A percentile compares a stretch with the other conserved stretches of the same genome.
These are phyloP conservation scores for Paecilomyces sp. DNA, from an alignment of 2,329 filamentous ascomycete genomes.

Conservation along the genomic window DNA sequence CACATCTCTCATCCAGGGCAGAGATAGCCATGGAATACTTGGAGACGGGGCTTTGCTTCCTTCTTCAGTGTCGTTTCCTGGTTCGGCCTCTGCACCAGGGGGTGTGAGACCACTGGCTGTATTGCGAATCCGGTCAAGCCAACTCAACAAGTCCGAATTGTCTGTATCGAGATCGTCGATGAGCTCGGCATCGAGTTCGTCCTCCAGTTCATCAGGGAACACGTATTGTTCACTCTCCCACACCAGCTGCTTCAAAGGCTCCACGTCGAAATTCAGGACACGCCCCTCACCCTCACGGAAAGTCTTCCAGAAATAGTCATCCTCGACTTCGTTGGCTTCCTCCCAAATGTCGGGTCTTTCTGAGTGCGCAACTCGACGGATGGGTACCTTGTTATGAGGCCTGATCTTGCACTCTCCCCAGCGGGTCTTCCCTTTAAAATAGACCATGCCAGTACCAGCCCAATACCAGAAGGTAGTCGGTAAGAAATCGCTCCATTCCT, in stretches of 20 bases:
- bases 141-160: neutral
- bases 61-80: neutral
- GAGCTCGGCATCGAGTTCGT: neutral
- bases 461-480: conserved; percentile 30
- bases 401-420: conserved; percentile 11
- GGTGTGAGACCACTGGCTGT: neutral
- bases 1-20: neutral
- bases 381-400: conserved; percentile 12
- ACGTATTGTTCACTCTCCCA: neutral
- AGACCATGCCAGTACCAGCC: conserved; percentile 33
- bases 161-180: neutral
- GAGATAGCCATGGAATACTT: neutral
- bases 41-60: neutral
- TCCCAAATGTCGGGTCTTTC: conserved; percentile 8
- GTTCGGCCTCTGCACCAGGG: neutral
- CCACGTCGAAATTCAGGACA: neutral
- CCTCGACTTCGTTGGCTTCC: conserved; percentile 15
- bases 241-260: neutral
- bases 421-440: conserved; percentile 22
- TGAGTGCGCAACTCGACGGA: conserved; percentile 10
- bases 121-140: neutral
- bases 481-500: conserved; percentile 44
- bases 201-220: neutral
- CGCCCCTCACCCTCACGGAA: neutral
- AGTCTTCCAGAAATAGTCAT: conserved; percentile 17